These are phyloP conservation scores for Drosera spatulata DNA, from an alignment of 179 eudicot genomes.

Conservation along the genomic window DNA sequence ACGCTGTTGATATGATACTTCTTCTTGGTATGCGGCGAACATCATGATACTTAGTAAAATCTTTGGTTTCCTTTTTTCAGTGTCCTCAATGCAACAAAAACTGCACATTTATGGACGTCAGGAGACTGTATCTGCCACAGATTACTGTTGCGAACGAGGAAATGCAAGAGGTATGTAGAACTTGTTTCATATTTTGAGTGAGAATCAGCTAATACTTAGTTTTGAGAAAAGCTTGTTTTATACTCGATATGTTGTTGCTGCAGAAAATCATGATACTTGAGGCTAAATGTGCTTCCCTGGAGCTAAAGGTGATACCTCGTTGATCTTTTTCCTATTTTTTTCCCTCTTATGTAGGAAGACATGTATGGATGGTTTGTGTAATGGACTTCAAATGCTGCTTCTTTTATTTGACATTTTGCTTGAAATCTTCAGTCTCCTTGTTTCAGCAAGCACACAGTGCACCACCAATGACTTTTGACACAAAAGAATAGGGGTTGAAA, in stretches of 20 bases:
- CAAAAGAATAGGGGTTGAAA: no score
- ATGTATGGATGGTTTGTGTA: not conserved
- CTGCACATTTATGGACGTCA: constrained; percentile 34
- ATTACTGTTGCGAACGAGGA: constrained; percentile 32
- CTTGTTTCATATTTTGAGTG: no score
- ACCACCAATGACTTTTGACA: no score
- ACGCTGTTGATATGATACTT: not conserved
- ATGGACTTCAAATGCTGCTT: no score
- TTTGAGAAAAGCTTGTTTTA: not conserved
- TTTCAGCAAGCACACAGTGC: no score
- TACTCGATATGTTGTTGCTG: constrained; percentile 7
- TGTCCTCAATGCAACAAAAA: constrained; percentile 62
- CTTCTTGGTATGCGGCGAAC: no score
- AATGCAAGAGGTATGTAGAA: constrained; percentile 27
- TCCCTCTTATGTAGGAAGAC: not conserved
- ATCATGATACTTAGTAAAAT: not conserved
- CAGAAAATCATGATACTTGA: constrained; percentile 47
- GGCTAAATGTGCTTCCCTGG: constrained; percentile 43
- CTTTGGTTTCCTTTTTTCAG: constrained; percentile 18
- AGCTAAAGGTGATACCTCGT: constrained; percentile 30
- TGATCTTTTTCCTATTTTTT: not conserved
- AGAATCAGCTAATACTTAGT: no score
- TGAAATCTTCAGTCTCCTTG: no score
- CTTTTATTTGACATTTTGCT: no score
- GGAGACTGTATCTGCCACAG: constrained; percentile 44